Evolutionary conservation across 441 rosid species (phyloP), one percentile per base, ranked within the genome.

Genomic region (Gossypium schwendimanii): DNA sequence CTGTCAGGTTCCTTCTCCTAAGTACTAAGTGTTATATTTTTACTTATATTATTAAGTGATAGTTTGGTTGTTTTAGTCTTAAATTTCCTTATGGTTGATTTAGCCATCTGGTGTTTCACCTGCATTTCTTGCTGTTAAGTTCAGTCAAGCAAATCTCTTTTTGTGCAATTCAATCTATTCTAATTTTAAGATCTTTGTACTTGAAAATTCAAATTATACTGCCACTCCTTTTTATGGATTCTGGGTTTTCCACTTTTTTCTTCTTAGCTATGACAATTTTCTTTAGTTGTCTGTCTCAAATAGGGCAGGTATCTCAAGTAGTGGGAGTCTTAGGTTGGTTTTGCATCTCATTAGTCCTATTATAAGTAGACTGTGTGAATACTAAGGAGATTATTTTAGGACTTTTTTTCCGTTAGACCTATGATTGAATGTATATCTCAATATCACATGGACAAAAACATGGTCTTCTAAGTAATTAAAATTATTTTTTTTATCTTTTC

Each of bases 391-490:
- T 65, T 44, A 23, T 65, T 45, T 64, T 65, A 65, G 55, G 39
- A 45, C 36, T 44, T 12, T 21, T 14, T 20, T 41, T 10, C 21
- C 41, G 4, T 69, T 36, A 55, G 18, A 20, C 44, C 20, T 70
- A 58, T 36, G 50, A 70, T 31, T 41, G 33, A 55, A 54, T 0
- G 7, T 45, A 20, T 18, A 31, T 33, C 8, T 31, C 10, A 14
- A 21, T 33, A 70, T 70, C 39, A 11, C 7, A 14, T 14, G 12
- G 70, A 23, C 39, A 14, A 47, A 62, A 20, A 45, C 54, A 45
- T 23, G 70, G 23, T 44, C 17, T 20, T 64, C 33, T 62, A 61
- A 15, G 69, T 65, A 65, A 65, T 18, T 44, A 45, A 64, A 44
- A 21, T 44, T 44, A 21, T 64, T 10, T 11, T 11, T 6, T 21